Conservation (phyloP, 345 rosid species). For the Mallotus nudiflorus region DNA sequence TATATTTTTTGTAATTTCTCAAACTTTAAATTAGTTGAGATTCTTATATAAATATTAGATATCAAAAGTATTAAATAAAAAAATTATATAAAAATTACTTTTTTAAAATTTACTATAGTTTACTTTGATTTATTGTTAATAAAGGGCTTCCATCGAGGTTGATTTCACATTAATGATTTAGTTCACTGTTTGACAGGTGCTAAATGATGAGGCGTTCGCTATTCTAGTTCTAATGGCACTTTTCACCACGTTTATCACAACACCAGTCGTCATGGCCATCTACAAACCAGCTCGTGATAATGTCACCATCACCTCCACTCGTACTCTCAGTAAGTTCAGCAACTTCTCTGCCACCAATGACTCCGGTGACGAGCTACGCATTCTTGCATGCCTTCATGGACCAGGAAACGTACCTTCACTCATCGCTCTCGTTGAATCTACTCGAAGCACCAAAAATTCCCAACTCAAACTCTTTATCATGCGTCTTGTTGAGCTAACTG, state of each 20-base stretch:
- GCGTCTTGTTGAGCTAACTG: conserved; percentile 83
- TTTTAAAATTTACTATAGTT: no score
- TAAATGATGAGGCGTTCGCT: conserved; percentile 74
- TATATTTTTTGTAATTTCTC: no score
- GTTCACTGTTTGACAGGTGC: conserved; percentile 46
- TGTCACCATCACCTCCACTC: neutral
- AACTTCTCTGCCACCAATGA: conserved; percentile 39
- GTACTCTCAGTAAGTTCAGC: conserved; percentile 48
- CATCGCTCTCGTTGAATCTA: conserved; percentile 63
- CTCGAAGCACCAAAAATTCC: conserved; percentile 56
- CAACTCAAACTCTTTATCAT: conserved; percentile 62
- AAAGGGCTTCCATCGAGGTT: no score
- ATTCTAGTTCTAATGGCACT: conserved; percentile 83
- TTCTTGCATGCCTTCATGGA: conserved; percentile 71
- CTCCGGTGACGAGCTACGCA: conserved; percentile 50
- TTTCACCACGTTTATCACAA: conserved; percentile 83
- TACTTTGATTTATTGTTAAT: no score
- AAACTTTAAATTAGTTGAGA: no score
- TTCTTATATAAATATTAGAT: no score
- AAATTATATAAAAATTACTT: no score
- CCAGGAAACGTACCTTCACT: conserved; percentile 63
- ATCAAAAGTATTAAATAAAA: no score
- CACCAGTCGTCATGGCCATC: conserved; percentile 70
- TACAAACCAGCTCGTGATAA: conserved; percentile 57
- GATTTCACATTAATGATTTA: no score